phyloP scores from a whole-genome alignment of 2,329 filamentous ascomycete genomes.

The Colletotrichum noveboracense region DNA sequence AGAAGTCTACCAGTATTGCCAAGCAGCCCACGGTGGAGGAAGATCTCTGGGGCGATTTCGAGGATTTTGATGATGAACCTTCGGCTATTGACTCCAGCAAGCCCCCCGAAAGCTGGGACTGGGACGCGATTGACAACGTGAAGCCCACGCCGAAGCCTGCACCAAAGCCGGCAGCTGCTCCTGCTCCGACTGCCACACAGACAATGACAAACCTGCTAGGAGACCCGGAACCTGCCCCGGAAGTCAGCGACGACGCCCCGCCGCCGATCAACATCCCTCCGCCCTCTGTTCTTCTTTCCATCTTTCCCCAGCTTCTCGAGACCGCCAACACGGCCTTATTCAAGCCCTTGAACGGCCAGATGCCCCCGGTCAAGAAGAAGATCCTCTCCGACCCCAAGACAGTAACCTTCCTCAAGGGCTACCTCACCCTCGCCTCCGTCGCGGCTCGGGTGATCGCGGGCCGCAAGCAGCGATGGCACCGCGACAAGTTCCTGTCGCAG shows the following conservation, averaged over 20 bases:
- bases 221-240: not conserved
- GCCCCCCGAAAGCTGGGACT: conserved; percentile 49
- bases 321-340: conserved; percentile 70
- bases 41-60: conserved; percentile 56
- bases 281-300: conserved; percentile 79
- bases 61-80: conserved; percentile 39
- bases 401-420: conserved; percentile 67
- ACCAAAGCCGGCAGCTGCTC: not conserved
- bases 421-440: conserved; percentile 68
- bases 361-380: conserved; percentile 61
- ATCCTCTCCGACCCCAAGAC: conserved; percentile 69
- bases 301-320: conserved; percentile 75
- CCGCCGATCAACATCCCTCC: conserved; percentile 90
- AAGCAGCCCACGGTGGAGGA: conserved; percentile 39
- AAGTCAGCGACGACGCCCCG: conserved; percentile 38
- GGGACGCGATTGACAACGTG: conserved; percentile 47
- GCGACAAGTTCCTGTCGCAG: conserved; percentile 83
- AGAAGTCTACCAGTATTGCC: not conserved
- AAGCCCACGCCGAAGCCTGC: conserved; percentile 24
- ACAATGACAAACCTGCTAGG: not conserved
- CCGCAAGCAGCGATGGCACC: conserved; percentile 86
- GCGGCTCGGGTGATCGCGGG: conserved; percentile 84
- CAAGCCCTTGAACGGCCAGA: conserved; percentile 65
- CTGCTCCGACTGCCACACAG: not conserved
- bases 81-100: conserved; percentile 22